These are phyloP conservation scores for Excoecaria cochinchinensis DNA, from an alignment of 345 rosid genomes.

Conservation along the genomic window DNA sequence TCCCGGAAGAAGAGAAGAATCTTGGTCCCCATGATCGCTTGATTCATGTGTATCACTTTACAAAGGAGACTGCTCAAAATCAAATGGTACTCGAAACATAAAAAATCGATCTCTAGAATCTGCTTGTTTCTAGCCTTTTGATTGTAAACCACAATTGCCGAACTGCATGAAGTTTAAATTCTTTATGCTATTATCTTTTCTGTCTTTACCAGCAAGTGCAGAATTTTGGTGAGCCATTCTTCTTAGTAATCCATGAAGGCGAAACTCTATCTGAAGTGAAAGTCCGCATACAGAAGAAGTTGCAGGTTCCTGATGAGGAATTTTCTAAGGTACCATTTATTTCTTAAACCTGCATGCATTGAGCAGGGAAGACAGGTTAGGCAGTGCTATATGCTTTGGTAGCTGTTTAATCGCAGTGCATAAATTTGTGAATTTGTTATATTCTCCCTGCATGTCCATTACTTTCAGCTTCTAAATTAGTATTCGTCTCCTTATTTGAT, in stretches of 20 bases:
- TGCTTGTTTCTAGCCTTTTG: neutral
- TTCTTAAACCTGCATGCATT: neutral
- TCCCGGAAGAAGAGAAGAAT: conserved; percentile 95
- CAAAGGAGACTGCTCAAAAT: conserved; percentile 74
- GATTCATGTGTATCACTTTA: conserved; percentile 90
- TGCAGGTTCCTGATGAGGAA: conserved; percentile 91
- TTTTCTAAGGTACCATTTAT: conserved; percentile 69
- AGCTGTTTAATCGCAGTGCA: neutral
- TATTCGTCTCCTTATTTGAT: neutral
- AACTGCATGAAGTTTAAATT: neutral
- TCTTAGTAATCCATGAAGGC: conserved; percentile 89
- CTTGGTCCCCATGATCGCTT: conserved; percentile 88
- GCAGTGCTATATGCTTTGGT: neutral
- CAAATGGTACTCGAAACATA: conserved; percentile 45
- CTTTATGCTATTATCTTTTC: neutral
- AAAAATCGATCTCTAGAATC: neutral
- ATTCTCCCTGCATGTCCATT: neutral
- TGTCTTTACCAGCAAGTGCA: conserved; percentile 60
- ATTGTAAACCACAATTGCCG: neutral
- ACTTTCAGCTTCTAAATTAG: neutral
- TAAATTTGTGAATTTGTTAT: neutral
- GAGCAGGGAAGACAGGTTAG: neutral
- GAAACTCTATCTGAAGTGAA: conserved; percentile 83
- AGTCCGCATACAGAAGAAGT: conserved; percentile 79
- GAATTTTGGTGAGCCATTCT: conserved; percentile 97